Evolutionary conservation across 1,284 basidiomycete species (phyloP), one percentile per base, ranked within the genome.

Genomic region (Malassezia nana): DNA sequence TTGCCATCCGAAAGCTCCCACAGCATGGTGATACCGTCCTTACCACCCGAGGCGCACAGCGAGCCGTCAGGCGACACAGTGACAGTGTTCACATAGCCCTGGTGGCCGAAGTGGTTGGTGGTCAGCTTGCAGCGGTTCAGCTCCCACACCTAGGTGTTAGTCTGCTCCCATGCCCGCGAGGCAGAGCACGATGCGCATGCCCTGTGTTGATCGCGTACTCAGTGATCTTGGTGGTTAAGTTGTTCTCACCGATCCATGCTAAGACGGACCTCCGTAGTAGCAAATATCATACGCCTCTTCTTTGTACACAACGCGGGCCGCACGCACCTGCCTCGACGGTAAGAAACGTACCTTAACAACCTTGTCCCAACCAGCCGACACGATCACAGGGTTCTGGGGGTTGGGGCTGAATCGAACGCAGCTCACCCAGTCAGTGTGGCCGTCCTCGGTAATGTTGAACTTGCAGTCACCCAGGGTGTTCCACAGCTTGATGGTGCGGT

Each of bases 1-100:
- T 98, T 98, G 82, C 90, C 91, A 81, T 98, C 94, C 79, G 96
- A 96, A 69, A 99, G 81, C 78, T 99, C 94, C 94, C 92, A 99
- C 63, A 99, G 87, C 94, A 99, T 99, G 76, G 91, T 95, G 78
- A 98, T 92, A 48, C 69, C 66, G 65, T 99, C 94, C 80, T 96
- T 96, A 74, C 94, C 94, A 75, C 94, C 94, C 44, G 94, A 98
- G 50, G 94, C 94, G 74, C 92, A 92, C 73, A 99, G 84, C 46
- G 94, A 99, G 65, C 94, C 94, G 76, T 99, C 94, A 61, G 94
- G 94, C 40, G 94, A 99, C 63, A 99, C 90, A 61, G 94, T 92
- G 75, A 99, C 79, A 67, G 92, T 92, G 83, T 94, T 96, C 79
- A 99, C 90, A 82, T 96, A 98, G 67, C 94, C 94, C 50, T 88